Base-by-base conservation (phyloP, 2,329 filamentous ascomycete genomes). In the Diaporthe nobilis region DNA sequence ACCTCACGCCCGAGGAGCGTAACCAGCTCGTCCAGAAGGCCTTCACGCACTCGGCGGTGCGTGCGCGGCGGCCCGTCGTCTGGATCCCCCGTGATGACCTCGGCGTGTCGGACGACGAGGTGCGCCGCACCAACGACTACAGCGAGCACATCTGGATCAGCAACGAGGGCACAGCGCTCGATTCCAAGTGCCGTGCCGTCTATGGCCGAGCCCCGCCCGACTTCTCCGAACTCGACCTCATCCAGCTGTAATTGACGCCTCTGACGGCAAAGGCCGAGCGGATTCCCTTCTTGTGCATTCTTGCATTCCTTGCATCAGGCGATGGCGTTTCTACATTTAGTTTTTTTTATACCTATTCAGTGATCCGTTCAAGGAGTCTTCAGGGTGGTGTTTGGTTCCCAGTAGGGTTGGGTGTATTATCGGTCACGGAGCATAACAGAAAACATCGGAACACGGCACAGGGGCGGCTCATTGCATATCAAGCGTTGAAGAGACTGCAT, bases 1-100 rank as follows among this genome's bases (percentile, higher is more conserved):
- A 99, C 82, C 88, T 99, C 67, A 97, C 95, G 1, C 95, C 95
- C 0, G 94, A 96, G 25, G 95, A 98, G 83, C 91, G 97, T 80
- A 96, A 98, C 81, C 88, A 92, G 75, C 90, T 98, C 53, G 94
- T 97, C 17, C 93, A 93, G 73, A 93, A 95, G 80, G 95, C 96
- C 0, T 99, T 99, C 84, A 93, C 96, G 85, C 97, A 99, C 81
- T 93, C 92, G 47, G 97, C 97, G 0, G 88, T 98, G 51, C 92
- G 97, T 12, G 94, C 96, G 1, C 91, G 94, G 71, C 90, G 95
- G 72, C 97, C 97, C 0, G 95, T 94, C 0, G 92, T 99, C 37
- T 99, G 97, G 97, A 94, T 99, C 60, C 97, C 97, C 0, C 91
- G 93, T 15, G 97, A 99, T 81, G 94, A 97, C 79, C 85, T 98